Conservation (phyloP, 257 asterid genomes). For the Primulina eburnea region DNA sequence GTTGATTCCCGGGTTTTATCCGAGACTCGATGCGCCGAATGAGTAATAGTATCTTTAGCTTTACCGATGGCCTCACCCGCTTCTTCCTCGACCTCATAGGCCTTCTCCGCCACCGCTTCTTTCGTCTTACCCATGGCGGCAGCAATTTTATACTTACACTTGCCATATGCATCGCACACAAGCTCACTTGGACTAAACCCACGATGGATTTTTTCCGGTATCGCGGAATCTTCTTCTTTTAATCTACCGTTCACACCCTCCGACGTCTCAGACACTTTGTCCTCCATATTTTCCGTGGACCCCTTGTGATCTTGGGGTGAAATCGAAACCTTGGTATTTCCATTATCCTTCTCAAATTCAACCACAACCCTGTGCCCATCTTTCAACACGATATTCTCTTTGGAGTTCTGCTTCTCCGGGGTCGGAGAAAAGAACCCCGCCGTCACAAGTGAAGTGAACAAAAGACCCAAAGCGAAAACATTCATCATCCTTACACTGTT, state of each 20-base stretch:
- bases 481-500: conserved; percentile 41
- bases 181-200: conserved; percentile 39
- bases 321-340: conserved; percentile 46
- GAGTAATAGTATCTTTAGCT: conserved; percentile 15
- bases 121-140: conserved; percentile 38
- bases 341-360: conserved; percentile 52
- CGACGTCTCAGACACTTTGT: conserved; percentile 22
- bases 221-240: background rate
- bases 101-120: conserved; percentile 25
- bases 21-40: conserved; percentile 5
- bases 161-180: conserved; percentile 54
- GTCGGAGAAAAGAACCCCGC: conserved; percentile 46
- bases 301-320: conserved; percentile 42
- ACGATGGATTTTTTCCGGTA: conserved; percentile 15
- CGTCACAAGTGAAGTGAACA: conserved; percentile 43
- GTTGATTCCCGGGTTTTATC: conserved; percentile 26
- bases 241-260: conserved; percentile 13
- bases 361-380: conserved; percentile 60
- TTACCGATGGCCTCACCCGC: conserved; percentile 6
- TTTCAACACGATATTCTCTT: conserved; percentile 41
- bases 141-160: conserved; percentile 41
- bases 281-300: background rate
- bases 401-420: conserved; percentile 30
- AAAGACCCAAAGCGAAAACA: conserved; percentile 43
- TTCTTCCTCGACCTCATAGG: conserved; percentile 19